Evolutionary conservation across 2,329 filamentous ascomycete species (phyloP), one percentile per base, ranked within the genome.

Genomic region (Elsinoe perseae): DNA sequence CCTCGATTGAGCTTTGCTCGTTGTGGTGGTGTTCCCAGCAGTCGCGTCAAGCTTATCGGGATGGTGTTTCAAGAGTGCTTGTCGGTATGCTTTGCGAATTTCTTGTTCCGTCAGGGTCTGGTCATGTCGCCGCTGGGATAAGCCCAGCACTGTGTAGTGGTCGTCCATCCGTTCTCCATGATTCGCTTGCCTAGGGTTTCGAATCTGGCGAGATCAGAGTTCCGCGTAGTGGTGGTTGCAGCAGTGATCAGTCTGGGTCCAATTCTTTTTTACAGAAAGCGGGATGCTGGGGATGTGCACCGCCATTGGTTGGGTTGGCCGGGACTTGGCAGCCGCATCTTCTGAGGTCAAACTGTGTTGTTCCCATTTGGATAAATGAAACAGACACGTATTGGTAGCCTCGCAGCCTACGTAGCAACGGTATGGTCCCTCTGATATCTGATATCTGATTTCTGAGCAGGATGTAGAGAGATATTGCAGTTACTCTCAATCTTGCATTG

Each of bases 141-240:
- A 57, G 30, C 60, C 64, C 14, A 70, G 63, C 25, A 67, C 61
- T 12, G 61, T 58, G 56, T 70, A 70, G 57, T 64, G 61, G 50
- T 65, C 61, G 38, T 58, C 21, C 57, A 61, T 62, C 30, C 16
- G 42, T 8, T n/a, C 12, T 16, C 27, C 53, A 56, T 53, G 64
- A 86, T 61, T 88, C 95, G 60, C n/a, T 85, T 85, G 42, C 90
- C 91, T 40, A 89, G 18, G 14, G 5, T 18, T 12, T 52, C 16
- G n/a, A 10, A 3, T 25, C 10, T n/a, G 4, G 16, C 28, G 4
- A 30, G 43, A 16, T 12, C 3, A 21, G 3, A 21, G 5, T n/a
- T n/a, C n/a, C 30, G 10, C 16, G 10, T n/a, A 20, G 16, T 20
- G n/a, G 28, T 52, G 1, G 30, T 36, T 36, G 6, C 14, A 52